These are phyloP conservation scores for Solanum chaucha DNA, from an alignment of 257 asterid genomes.

Conservation along the genomic window DNA sequence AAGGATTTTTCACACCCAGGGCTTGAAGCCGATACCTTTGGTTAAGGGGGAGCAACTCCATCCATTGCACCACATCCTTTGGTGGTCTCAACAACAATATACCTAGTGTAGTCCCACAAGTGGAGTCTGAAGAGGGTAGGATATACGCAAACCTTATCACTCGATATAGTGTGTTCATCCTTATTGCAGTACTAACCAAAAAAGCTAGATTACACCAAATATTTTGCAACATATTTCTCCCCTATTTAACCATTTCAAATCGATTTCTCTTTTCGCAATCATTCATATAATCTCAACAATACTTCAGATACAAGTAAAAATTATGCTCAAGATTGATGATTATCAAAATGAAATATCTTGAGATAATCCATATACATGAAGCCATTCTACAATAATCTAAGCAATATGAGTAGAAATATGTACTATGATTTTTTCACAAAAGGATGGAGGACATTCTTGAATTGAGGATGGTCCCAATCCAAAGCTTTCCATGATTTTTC, in stretches of 20 bases:
- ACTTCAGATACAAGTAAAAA: neutral
- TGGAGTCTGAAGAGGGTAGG: neutral
- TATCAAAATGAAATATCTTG: neutral
- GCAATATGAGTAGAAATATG: neutral
- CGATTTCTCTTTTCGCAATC: neutral
- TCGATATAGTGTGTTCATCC: neutral
- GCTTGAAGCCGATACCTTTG: neutral
- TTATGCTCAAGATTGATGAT: neutral
- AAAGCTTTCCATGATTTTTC: neutral
- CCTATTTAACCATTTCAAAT: neutral
- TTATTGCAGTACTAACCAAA: neutral
- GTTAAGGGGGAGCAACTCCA: neutral
- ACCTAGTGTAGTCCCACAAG: neutral
- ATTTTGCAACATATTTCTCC: neutral
- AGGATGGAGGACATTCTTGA: neutral
- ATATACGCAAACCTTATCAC: neutral
- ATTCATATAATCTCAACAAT: neutral
- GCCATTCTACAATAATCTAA: neutral
- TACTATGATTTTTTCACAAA: neutral
- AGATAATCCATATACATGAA: neutral
- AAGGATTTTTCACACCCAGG: neutral
- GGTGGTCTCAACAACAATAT: neutral
- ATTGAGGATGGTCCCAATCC: neutral
- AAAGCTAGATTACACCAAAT: neutral
- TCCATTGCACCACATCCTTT: neutral